Conservation (phyloP, 352 stramenopile genomes). For the Phytophthora palmivora region DNA sequence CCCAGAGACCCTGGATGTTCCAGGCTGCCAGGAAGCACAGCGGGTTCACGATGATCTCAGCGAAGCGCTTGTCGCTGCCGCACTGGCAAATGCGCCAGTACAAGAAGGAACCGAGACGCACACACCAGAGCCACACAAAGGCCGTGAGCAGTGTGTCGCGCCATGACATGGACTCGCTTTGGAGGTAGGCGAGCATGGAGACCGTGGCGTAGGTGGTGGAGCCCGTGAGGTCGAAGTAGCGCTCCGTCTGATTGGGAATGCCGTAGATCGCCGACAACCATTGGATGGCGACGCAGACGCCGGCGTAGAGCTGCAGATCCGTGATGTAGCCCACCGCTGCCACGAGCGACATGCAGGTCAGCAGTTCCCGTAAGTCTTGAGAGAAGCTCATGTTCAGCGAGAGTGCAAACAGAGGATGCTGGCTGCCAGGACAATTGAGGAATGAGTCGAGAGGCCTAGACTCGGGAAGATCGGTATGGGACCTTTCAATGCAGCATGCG, state of each 20-base stretch:
- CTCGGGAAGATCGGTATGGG: constrained; percentile 7
- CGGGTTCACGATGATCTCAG: constrained; percentile 64
- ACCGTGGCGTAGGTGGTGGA: constrained; percentile 73
- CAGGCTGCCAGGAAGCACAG: constrained; percentile 80
- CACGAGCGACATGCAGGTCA: constrained; percentile 71
- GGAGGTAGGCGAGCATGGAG: constrained; percentile 53
- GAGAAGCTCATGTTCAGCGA: constrained; percentile 27
- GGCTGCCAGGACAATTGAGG: not conserved
- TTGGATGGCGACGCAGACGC: constrained; percentile 63
- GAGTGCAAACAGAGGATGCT: not conserved
- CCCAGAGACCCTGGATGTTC: constrained; percentile 87
- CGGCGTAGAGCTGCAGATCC: constrained; percentile 56
- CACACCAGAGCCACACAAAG: constrained; percentile 82
- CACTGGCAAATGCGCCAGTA: constrained; percentile 70
- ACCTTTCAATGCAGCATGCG: constrained; percentile 12
- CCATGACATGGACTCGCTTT: constrained; percentile 40
- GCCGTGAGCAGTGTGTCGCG: constrained; percentile 62
- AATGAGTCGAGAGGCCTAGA: constrained; percentile 2
- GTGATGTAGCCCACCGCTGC: constrained; percentile 44
- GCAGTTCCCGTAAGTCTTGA: constrained; percentile 77
- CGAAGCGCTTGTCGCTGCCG: constrained; percentile 80
- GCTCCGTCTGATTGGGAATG: constrained; percentile 75
- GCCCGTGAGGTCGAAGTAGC: constrained; percentile 85
- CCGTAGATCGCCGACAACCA: constrained; percentile 73
- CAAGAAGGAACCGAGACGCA: constrained; percentile 79